Conservation (phyloP, 495 filamentous ascomycete species). For the Penicillium verhagenii region DNA sequence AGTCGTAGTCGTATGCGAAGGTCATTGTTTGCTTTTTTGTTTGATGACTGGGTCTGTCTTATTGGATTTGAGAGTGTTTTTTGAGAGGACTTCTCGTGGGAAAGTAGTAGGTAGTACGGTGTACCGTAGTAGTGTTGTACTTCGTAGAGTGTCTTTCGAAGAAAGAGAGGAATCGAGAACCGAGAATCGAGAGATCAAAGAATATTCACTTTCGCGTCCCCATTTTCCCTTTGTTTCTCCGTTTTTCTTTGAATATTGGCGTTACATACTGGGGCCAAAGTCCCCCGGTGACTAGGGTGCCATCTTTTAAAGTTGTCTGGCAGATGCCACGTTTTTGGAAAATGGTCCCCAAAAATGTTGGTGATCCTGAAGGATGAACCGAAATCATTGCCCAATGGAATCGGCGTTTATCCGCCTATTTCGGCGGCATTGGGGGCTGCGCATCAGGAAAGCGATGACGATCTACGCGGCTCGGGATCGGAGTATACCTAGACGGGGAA, state of each 20-base stretch:
- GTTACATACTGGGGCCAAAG: neutral
- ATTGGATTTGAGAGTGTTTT: too few relatives aligned
- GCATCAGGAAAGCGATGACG: neutral
- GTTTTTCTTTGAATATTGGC: too few relatives aligned
- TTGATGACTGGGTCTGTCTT: neutral
- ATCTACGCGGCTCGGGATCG: neutral
- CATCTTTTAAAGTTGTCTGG: neutral
- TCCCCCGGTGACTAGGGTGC: neutral
- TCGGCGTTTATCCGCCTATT: neutral
- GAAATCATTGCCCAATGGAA: neutral
- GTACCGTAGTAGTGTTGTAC: too few relatives aligned
- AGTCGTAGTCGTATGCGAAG: constrained; percentile 14
- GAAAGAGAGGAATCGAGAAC: too few relatives aligned
- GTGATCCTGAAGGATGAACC: neutral
- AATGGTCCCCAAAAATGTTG: neutral
- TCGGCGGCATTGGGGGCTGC: neutral
- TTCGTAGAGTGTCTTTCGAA: too few relatives aligned
- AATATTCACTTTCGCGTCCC: too few relatives aligned
- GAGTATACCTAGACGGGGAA: too few relatives aligned
- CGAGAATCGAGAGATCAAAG: too few relatives aligned
- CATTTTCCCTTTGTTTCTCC: too few relatives aligned
- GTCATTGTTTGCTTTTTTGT: neutral
- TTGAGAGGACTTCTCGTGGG: too few relatives aligned
- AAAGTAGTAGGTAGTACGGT: too few relatives aligned
- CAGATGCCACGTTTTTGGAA: neutral